phyloP scores from a whole-genome alignment of 2,329 filamentous ascomycete species.

The Zymoseptoria passerinii region DNA sequence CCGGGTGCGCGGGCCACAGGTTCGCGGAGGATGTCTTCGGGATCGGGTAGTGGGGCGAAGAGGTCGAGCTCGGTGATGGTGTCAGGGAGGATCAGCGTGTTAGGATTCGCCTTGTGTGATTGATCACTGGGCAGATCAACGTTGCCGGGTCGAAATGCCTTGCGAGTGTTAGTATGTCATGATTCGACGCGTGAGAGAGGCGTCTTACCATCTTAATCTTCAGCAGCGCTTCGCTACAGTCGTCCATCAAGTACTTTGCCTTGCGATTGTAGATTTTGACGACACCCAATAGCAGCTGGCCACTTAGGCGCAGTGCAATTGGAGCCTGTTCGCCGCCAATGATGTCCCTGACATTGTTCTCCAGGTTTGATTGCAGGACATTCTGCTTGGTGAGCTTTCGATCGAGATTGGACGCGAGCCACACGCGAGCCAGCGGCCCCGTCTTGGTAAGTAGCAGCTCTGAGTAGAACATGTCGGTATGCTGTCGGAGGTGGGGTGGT shows the following conservation, averaged over 20 bases:
- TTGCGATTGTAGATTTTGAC: slow-evolving; percentile 97
- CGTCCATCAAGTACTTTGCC: slow-evolving; percentile 88
- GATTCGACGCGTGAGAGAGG: not conserved
- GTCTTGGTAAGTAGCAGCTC: slow-evolving; percentile 94
- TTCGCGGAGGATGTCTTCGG: slow-evolving; percentile 62
- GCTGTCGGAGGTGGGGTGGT: not conserved
- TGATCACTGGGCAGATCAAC: slow-evolving; percentile 82
- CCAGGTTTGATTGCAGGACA: slow-evolving; percentile 87
- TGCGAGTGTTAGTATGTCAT: slow-evolving; percentile 2
- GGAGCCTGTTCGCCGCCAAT: slow-evolving; percentile 88
- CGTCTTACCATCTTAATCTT: slow-evolving; percentile 90
- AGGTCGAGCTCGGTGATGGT: slow-evolving; percentile 88
- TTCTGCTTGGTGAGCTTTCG: slow-evolving; percentile 97
- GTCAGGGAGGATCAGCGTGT: slow-evolving; percentile 82
- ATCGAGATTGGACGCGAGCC: slow-evolving; percentile 96
- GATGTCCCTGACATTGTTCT: slow-evolving; percentile 90
- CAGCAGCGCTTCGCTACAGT: slow-evolving; percentile 93
- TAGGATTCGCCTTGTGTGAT: slow-evolving; percentile 69
- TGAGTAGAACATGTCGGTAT: slow-evolving; percentile 79
- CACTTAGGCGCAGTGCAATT: slow-evolving; percentile 87
- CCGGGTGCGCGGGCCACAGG: slow-evolving; percentile 23
- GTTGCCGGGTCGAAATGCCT: slow-evolving; percentile 95
- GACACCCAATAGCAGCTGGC: slow-evolving; percentile 88
- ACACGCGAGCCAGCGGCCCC: slow-evolving; percentile 92
- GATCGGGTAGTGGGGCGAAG: slow-evolving; percentile 68